Percentiles rank a stretch among this genome's conserved stretches.
Evolutionary conservation across 2,329 filamentous ascomycete species (phyloP).

Genomic region (Claviceps sp.): DNA sequence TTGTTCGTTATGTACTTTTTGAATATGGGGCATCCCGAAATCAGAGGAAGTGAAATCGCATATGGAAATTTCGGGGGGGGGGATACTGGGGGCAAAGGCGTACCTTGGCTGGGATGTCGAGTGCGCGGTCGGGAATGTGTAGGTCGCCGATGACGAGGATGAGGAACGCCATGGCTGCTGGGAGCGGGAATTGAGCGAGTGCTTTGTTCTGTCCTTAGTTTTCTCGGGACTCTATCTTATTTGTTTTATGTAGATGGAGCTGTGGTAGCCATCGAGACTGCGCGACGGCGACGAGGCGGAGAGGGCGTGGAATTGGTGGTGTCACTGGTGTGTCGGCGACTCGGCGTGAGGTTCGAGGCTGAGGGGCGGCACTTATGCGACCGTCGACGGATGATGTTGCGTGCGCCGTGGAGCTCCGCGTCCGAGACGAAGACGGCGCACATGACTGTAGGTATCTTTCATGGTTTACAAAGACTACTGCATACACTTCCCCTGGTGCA

Average conservation of each 20-base stretch:
- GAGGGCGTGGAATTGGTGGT: too few relatives aligned
- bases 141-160: conserved; percentile 88
- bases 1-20: background rate
- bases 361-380: background rate
- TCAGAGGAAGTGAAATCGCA: background rate
- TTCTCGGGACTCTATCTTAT: background rate
- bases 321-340: background rate
- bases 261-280: too few relatives aligned
- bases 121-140: conserved; percentile 83
- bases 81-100: conserved; percentile 5
- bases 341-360: background rate
- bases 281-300: too few relatives aligned
- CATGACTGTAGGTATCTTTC: too few relatives aligned
- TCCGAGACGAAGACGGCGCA: background rate
- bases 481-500: too few relatives aligned
- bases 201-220: too few relatives aligned
- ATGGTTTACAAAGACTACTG: too few relatives aligned
- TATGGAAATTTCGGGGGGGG: background rate
- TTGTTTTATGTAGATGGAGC: background rate
- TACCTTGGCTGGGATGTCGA: conserved; percentile 86
- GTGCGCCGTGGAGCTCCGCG: background rate
- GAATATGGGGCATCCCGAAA: background rate
- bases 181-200: background rate
- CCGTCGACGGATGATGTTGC: background rate
- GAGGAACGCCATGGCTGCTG: conserved; percentile 59